Evolutionary conservation across 306 rosid species (phyloP).

Genomic region (Glycine tomentella): DNA sequence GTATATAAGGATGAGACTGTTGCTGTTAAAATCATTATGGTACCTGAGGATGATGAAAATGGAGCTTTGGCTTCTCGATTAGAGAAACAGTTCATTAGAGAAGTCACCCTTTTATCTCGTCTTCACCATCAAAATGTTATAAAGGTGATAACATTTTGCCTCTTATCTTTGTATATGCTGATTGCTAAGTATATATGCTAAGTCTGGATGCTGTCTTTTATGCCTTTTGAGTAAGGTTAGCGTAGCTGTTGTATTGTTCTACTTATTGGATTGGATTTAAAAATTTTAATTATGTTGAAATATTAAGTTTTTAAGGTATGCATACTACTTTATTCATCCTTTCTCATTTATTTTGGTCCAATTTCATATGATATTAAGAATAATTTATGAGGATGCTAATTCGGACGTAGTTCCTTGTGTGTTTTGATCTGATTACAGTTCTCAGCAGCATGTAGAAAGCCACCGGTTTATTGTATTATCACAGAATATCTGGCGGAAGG

Average conservation of each 20-base stretch:
- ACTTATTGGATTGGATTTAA: slow-evolving; percentile 7
- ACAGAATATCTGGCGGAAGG: slow-evolving; percentile 88
- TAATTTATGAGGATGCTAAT: too few species aligned
- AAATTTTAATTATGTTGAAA: background rate
- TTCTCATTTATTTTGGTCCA: too few species aligned
- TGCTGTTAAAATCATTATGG: slow-evolving; percentile 84
- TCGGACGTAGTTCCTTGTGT: slow-evolving; percentile 13
- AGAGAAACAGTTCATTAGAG: slow-evolving; percentile 81
- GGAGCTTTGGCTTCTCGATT: slow-evolving; percentile 69
- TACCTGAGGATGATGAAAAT: slow-evolving; percentile 79
- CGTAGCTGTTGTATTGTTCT: slow-evolving; percentile 8
- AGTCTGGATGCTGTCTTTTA: slow-evolving; percentile 14
- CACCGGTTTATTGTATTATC: slow-evolving; percentile 81
- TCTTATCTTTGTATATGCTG: background rate
- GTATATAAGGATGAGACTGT: slow-evolving; percentile 75
- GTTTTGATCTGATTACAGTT: slow-evolving; percentile 68
- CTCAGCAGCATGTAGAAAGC: slow-evolving; percentile 82
- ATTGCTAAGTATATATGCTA: slow-evolving; percentile 4
- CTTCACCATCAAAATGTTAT: slow-evolving; percentile 81
- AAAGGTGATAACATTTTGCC: slow-evolving; percentile 64
- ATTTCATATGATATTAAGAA: too few species aligned
- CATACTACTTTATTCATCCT: background rate
- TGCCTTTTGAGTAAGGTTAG: slow-evolving; percentile 30
- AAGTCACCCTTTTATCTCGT: slow-evolving; percentile 82
- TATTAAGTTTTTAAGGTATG: background rate